Base-by-base conservation (phyloP, 441 rosid genomes). In the Arabidopsis hybrid region DNA sequence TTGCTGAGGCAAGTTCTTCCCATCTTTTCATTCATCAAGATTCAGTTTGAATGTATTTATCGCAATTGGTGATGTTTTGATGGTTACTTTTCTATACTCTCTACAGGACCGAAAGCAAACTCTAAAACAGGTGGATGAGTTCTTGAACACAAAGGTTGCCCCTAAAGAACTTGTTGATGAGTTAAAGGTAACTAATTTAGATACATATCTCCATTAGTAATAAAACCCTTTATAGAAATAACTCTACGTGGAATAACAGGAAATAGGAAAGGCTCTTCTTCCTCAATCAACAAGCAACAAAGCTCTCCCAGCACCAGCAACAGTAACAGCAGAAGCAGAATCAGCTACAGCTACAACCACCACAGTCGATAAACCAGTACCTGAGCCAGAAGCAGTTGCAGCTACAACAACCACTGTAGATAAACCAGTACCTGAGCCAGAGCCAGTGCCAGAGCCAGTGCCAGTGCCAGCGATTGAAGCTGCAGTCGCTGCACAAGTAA, bases 91-190 rank as follows among this genome's bases (percentile, higher is more conserved):
- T 21, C 26, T 21, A 21, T 21, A 21, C 60, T 69, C 26, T 56
- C 53, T 78, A 11, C 87, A 95, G 99, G 96, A 90, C 62, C 88
- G 99, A 47, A 85, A 90, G 82, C 67, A 85, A 86, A 95, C 97
- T 14, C 79, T 95, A 57, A 71, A 85, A 70, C 85, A 93, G 79
- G 82, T 89, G 14, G 95, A 93, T 82, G 96, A 93, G 75, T 95
- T 95, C 80, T 73, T 95, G 83, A 90, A 61, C 89, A 90, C 95
- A 18, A 85, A 89, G 83, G 80, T 95, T 57, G 97, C 95, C 16
- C 99, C 98, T 12, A 79, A 87, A 73, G 97, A 93, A 81, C 83
- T 93, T 43, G 91, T 74, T 40, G 94, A 83, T 61, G 99, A 95
- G 1, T 56, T 95, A 59, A 89, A 89, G 98, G 99, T 77, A 8